phyloP scores from a whole-genome alignment of 2,329 filamentous ascomycete genomes.

The Helotiales sp. region DNA sequence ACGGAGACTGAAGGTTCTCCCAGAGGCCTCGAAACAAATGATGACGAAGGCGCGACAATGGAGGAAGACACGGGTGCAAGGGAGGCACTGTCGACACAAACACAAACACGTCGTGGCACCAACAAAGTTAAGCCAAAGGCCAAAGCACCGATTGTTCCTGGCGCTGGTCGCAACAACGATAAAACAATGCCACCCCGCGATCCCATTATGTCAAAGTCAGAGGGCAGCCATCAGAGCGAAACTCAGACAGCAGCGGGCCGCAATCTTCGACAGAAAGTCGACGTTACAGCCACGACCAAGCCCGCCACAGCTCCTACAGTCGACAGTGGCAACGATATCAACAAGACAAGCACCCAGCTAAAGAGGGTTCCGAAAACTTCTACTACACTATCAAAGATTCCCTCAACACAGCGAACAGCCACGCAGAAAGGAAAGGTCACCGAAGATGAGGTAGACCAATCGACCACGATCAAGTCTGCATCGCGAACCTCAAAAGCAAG shows the following conservation, averaged over 20 bases:
- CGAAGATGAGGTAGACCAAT: not conserved
- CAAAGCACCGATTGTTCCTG: conserved; percentile 11
- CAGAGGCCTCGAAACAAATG: not conserved
- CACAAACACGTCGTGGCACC: not conserved
- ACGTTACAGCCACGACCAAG: not conserved
- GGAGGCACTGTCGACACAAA: not conserved
- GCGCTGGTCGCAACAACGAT: not conserved
- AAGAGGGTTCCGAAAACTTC: not conserved
- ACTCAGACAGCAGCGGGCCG: not conserved
- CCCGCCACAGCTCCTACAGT: not conserved
- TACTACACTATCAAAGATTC: not conserved
- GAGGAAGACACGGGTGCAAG: not conserved
- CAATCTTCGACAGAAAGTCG: not conserved
- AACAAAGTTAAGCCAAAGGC: conserved; percentile 13
- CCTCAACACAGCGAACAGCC: not conserved
- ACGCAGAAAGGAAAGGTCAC: not conserved
- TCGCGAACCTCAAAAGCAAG: not conserved
- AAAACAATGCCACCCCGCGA: not conserved
- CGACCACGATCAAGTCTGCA: not conserved
- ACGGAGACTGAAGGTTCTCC: not conserved
- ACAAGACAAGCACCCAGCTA: not conserved
- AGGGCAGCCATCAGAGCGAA: not conserved
- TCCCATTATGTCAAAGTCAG: not conserved
- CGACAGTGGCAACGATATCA: not conserved
- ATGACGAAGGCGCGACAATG: not conserved